Evolutionary conservation across 2,329 filamentous ascomycete genomes (phyloP).

Genomic region (Boeremia exigua): DNA sequence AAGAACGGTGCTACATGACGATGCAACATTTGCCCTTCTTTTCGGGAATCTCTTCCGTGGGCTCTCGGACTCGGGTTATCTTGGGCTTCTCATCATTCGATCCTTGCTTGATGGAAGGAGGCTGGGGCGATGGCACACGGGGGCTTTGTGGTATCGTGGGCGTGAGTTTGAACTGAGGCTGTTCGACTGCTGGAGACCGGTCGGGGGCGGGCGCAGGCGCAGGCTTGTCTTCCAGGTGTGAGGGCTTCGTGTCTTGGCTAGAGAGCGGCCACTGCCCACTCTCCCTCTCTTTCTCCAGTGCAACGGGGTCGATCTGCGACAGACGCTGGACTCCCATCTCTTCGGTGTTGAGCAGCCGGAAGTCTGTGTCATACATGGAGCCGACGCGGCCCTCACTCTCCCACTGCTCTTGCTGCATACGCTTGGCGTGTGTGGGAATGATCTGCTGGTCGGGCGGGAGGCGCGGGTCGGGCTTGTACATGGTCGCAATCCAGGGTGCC

Average conservation of each 20-base stretch:
- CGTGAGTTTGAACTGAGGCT: constrained; percentile 56
- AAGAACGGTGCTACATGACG: constrained; percentile 66
- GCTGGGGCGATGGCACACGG: constrained; percentile 36
- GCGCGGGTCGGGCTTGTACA: constrained; percentile 94
- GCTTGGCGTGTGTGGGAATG: constrained; percentile 88
- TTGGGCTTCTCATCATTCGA: constrained; percentile 42
- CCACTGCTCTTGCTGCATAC: constrained; percentile 94
- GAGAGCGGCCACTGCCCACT: constrained; percentile 45
- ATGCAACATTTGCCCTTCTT: constrained; percentile 74
- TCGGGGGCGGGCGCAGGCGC: constrained; percentile 31
- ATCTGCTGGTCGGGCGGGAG: constrained; percentile 95
- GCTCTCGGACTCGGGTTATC: constrained; percentile 61
- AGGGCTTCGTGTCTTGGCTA: constrained; percentile 37
- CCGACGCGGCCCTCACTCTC: constrained; percentile 89
- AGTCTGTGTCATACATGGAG: constrained; percentile 84
- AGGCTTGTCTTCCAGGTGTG: constrained; percentile 30
- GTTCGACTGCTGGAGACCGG: constrained; percentile 46
- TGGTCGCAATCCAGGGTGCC: constrained; percentile 90
- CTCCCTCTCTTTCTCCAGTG: constrained; percentile 37
- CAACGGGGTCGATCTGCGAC: constrained; percentile 40
- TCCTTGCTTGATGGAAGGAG: constrained; percentile 30
- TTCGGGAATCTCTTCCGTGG: constrained; percentile 62
- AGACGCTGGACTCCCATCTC: constrained; percentile 51
- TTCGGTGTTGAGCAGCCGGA: constrained; percentile 77
- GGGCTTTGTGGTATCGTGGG: constrained; percentile 50